Evolutionary conservation across 352 stramenopile species (phyloP), one percentile per base, ranked within the genome.

Genomic region (Pythium aristosporum): DNA sequence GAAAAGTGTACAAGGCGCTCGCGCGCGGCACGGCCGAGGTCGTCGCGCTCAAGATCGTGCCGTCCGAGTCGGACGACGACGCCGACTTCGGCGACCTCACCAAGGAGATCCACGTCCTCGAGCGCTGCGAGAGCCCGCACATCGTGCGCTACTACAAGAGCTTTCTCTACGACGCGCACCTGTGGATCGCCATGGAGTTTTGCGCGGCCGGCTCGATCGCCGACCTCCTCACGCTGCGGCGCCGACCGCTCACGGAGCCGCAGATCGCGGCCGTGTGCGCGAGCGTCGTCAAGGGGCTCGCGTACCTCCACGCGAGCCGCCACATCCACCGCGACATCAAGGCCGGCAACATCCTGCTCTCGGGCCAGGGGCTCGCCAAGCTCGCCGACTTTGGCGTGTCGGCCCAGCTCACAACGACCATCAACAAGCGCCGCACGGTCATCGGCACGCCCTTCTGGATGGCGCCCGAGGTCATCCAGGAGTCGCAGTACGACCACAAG

Each of bases 121-220:
- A 95, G 64, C 74, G 75, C 18, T 96, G 87, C 63, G 65, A 76
- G 48, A 93, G 82, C 21, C 85, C 86, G 15, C 88, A 93, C 54
- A 80, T 97, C 37, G 91, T 94, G 41, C 80, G 91, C 37, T 97
- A 97, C 65, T 87, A 84, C 61, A 87, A 79, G 16, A 89, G 81
- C 75, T 91, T 92, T 50, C 68, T 87, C 52, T 91, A 83, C 69
- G 80, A 90, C 52, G 73, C 66, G 42, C 80, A 92, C 42, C 57
- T 93, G 28, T 93, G 88, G 77, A 98, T 98, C 68, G 85, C 96
- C 50, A 97, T 98, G 88, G 96, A 98, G 65, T 96, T 92, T 71
- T 88, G 98, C 42, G 82, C 94, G 13, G 92, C 90, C 4, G 92
- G 92, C 0, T 96, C 87, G 0, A 81, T 98, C 23, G 89, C 92